Percentiles rank a stretch among this genome's conserved stretches.
Evolutionary conservation across 2,329 filamentous ascomycete genomes (phyloP).

Genomic region (Calonectria pseudoturangicola): DNA sequence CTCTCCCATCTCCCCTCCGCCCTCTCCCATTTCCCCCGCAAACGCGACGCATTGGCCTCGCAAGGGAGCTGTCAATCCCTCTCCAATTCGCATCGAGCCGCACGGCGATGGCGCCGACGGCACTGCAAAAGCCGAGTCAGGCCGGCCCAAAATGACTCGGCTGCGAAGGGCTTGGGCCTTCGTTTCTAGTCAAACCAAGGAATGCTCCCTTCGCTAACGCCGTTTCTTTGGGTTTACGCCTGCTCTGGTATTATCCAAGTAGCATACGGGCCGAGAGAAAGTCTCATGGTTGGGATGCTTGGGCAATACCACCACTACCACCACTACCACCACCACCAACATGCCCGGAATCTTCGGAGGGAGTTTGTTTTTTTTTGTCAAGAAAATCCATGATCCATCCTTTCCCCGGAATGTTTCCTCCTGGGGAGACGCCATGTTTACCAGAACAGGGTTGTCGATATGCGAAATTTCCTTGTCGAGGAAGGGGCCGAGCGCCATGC

Average conservation of each 20-base stretch:
- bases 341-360: slow-evolving; percentile 6
- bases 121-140: slow-evolving; percentile 6
- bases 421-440: background rate
- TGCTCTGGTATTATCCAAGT: slow-evolving; percentile 9
- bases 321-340: background rate
- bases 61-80: slow-evolving; percentile 29
- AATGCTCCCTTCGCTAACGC: slow-evolving; percentile 11
- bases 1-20: background rate
- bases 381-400: background rate
- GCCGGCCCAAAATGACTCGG: background rate
- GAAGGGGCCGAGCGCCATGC: background rate
- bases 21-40: slow-evolving; percentile 17
- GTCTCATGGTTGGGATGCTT: slow-evolving; percentile 9
- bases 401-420: background rate
- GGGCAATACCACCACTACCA: background rate
- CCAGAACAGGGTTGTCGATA: background rate
- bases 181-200: slow-evolving; percentile 2
- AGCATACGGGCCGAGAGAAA: slow-evolving; percentile 7
- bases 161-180: background rate
- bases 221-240: slow-evolving; percentile 9
- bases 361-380: slow-evolving; percentile 1
- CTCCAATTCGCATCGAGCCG: background rate
- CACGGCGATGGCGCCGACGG: background rate
- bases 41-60: slow-evolving; percentile 36
- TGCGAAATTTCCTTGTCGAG: background rate